Evolutionary conservation across 257 asterid genomes (phyloP), one percentile per base, ranked within the genome.

Genomic region (Lycium barbarum): DNA sequence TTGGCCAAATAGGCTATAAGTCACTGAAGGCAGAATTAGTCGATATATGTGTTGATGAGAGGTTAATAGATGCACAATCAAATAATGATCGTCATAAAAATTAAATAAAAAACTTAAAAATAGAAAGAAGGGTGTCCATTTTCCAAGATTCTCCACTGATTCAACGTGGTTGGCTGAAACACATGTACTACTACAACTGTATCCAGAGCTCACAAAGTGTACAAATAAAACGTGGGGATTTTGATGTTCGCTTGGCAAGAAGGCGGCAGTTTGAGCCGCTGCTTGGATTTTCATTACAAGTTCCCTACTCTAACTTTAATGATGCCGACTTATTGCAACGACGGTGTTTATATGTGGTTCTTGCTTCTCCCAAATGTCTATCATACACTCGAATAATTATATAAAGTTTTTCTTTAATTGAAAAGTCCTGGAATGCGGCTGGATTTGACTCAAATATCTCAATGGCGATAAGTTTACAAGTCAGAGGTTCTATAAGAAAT

Each of bases 91-190:
- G 6, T 53, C 17, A 1, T 14, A 80, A 22, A 18, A 18, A 6
- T 40, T 40, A 59, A 15, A 14, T 18, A 35, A 45, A 57, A n/a
- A 38, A 11, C 33, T 26, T 2, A 13, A 26, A 67, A 68, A 68
- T 2, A 13, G 17, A 67, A 36, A 68, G 12, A 11, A 36, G 22
- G 12, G 62, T 63, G 6, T 57, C 36, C 9, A 53, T 65, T 1
- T 76, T 54, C n/a, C n/a, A 51, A 43, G 54, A 53, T 18, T 72
- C 76, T 84, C 78, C 81, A 61, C 82, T 15, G 2, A 62, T 51
- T 63, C 40, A 54, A 80, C 85, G 85, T 84, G 85, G 11, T 80
- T 84, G 89, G 84, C 87, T 43, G 47, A 62, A 63, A 66, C 33
- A 87, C 53, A 47, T 40, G 57, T 40, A 49, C 12, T 22, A 2